A percentile compares a stretch with the other conserved stretches of the same genome.
Conservation (phyloP, 164 flowering plant genomes). For the Magnolia sinica region DNA sequence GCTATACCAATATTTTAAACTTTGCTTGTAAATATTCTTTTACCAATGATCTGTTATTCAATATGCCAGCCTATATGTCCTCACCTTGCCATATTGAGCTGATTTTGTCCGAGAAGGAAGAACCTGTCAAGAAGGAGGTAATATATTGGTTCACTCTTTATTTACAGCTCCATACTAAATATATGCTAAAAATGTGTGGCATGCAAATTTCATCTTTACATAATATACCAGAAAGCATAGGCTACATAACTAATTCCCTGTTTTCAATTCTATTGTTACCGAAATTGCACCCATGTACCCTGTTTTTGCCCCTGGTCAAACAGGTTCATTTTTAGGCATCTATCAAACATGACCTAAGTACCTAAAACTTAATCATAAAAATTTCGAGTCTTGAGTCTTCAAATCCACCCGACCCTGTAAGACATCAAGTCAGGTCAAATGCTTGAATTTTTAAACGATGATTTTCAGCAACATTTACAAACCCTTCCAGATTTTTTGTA, state of each 20-base stretch:
- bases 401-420: no score
- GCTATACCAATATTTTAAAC: no score
- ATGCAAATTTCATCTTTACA: not conserved
- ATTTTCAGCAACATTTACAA: no score
- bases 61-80: constrained; percentile 79
- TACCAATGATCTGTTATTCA: not conserved
- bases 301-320: not conserved
- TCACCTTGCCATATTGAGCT: constrained; percentile 92
- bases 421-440: no score
- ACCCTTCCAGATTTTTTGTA: no score
- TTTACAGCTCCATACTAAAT: no score
- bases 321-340: no score
- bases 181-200: not conserved
- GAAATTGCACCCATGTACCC: not conserved
- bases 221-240: not conserved
- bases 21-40: no score
- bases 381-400: no score
- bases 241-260: not conserved
- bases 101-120: constrained; percentile 85
- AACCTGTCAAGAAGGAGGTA: constrained; percentile 53
- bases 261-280: not conserved
- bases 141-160: constrained; percentile 9
- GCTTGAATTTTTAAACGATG: no score
- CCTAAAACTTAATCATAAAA: no score
- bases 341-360: no score